phyloP scores from a whole-genome alignment of 2,329 filamentous ascomycete genomes.

The Apiospora kogelbergensis region DNA sequence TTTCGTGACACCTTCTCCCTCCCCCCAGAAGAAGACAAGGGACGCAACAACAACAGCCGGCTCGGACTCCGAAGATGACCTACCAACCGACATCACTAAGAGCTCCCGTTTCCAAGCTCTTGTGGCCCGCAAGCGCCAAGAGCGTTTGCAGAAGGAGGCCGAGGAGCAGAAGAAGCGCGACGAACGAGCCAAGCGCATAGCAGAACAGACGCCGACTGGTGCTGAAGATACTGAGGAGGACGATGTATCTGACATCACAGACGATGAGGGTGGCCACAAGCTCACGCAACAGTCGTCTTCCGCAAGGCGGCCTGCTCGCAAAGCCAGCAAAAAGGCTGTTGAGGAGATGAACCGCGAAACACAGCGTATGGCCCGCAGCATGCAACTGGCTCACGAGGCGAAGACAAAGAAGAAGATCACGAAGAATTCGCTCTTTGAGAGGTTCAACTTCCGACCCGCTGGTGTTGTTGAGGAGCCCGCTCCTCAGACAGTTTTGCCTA shows the following conservation, averaged over 20 bases:
- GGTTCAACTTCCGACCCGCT: slow-evolving; percentile 70
- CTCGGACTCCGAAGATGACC: slow-evolving; percentile 45
- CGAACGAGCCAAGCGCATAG: slow-evolving; percentile 41
- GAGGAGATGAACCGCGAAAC: slow-evolving; percentile 96
- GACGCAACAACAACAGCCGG: slow-evolving; percentile 32
- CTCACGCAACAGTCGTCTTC: slow-evolving; percentile 65
- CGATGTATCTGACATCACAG: slow-evolving; percentile 57
- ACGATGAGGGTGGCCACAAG: slow-evolving; percentile 62
- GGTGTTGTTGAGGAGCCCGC: slow-evolving; percentile 28
- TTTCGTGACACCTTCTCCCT: slow-evolving; percentile 54
- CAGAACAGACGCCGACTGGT: slow-evolving; percentile 35
- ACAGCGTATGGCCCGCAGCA: slow-evolving; percentile 83
- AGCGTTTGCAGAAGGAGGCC: slow-evolving; percentile 67
- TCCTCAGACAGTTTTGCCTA: slow-evolving; percentile 35
- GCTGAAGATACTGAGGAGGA: slow-evolving; percentile 50
- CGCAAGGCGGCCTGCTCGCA: slow-evolving; percentile 61
- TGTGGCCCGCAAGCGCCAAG: slow-evolving; percentile 70
- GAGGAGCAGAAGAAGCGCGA: slow-evolving; percentile 50
- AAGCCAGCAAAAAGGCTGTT: slow-evolving; percentile 90
- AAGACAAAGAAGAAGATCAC: slow-evolving; percentile 90
- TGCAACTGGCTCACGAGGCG: slow-evolving; percentile 88
- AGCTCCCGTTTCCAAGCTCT: slow-evolving; percentile 69
- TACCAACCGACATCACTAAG: slow-evolving; percentile 42
- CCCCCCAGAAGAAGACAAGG: slow-evolving; percentile 28
- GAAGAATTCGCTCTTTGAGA: slow-evolving; percentile 77